phyloP scores from a whole-genome alignment of 192 early-diverging fungal species.

The Dissophora globulifera region DNA sequence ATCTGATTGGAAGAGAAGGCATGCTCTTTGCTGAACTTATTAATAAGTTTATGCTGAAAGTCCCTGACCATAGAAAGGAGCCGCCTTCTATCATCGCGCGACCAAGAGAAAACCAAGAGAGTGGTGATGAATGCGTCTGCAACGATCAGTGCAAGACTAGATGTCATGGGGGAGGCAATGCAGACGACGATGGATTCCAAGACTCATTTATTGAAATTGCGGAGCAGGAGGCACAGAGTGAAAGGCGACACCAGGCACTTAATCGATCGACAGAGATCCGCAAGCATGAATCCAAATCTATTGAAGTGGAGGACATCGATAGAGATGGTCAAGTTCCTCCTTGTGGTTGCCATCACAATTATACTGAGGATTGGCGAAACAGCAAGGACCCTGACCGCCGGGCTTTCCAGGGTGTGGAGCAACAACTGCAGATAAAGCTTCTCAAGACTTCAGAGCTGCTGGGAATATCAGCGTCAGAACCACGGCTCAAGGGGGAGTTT shows the following conservation, averaged over 20 bases:
- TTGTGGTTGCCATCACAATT: neutral
- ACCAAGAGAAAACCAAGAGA: too few relatives aligned
- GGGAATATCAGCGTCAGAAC: conserved; percentile 73
- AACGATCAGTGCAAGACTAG: conserved; percentile 8
- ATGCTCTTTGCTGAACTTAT: conserved; percentile 77
- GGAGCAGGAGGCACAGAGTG: too few relatives aligned
- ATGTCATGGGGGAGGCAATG: too few relatives aligned
- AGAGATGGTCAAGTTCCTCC: neutral
- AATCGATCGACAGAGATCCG: too few relatives aligned
- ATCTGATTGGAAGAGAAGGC: conserved; percentile 56
- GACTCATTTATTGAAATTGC: too few relatives aligned
- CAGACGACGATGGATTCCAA: too few relatives aligned
- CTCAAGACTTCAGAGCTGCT: conserved; percentile 59
- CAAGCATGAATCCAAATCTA: too few relatives aligned
- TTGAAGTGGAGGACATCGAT: too few relatives aligned
- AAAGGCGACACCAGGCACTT: too few relatives aligned
- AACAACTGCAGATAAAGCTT: conserved; percentile 44
- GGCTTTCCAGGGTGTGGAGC: conserved; percentile 49
- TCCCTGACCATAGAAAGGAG: too few relatives aligned
- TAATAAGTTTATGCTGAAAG: conserved; percentile 67
- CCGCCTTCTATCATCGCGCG: too few relatives aligned
- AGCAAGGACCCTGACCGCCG: conserved; percentile 16
- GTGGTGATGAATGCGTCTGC: too few relatives aligned
- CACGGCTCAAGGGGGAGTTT: conserved; percentile 77
- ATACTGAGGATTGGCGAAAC: conserved; percentile 8